Base-by-base conservation (phyloP, 1,284 basidiomycete species). In the Grifola frondosa region DNA sequence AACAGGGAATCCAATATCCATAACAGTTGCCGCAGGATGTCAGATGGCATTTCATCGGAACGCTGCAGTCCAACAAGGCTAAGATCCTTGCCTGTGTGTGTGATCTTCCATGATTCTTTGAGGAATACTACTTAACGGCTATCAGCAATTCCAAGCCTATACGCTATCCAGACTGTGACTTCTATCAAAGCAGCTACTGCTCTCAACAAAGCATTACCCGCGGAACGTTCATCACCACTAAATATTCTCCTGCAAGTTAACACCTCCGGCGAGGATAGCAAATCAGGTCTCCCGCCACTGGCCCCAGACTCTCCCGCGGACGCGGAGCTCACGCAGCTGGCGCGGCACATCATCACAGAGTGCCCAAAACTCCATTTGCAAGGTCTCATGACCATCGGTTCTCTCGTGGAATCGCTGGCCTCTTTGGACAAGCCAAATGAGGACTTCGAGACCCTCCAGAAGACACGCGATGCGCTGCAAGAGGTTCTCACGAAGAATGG, bases 361-460 rank as follows among this genome's bases (percentile, higher is more conserved):
- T 99, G 96, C 62, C 87, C 89, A 0, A 72, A 70, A 15, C 74
- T 99, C 25, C 75, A 74, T 15, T 67, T 99, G 3, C 78, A 83
- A 30, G 97, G 96, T 4, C 69, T 99, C 29, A 99, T 99, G 96
- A 98, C 96, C 0, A 99, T 99, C 56, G 96, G 97, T 2, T 82
- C 92, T 4, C 75, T 88, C 42, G 75, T 82, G 31, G 75, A 83
- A 47, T 91, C 88, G 2, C 73, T 87, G 13, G 70, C 75, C 6
- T 68, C 68, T 2, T 60, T 63, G 3, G 69, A 73, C 5, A 75
- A 80, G 46, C 77, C 80, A 48, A 98, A 98, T 59, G 77, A 78
- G 1, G 95, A 99, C 64, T 99, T 98, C 57, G 77, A 81, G 48
- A 68, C 62, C 22, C 74, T 98, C 31, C 80, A 77, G 39, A 65